Evolutionary conservation across 768 basidiomycete species (phyloP).

Genomic region (Piloderma croceum): DNA sequence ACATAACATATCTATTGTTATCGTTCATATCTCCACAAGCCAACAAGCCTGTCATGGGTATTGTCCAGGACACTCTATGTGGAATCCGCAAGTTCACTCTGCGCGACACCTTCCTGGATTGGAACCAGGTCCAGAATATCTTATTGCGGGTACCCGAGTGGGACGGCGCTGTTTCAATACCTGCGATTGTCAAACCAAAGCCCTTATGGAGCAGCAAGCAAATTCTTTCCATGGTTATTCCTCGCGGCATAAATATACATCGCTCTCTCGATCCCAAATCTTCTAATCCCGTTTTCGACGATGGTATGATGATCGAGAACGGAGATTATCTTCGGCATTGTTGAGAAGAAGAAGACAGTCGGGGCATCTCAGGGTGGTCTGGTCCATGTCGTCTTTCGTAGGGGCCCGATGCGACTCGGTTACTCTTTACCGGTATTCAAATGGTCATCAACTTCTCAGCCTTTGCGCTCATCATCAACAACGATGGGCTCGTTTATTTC

Average conservation of each 20-base stretch:
- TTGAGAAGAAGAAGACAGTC: conserved; percentile 99
- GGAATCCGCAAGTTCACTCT: conserved; percentile 97
- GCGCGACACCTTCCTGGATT: conserved; percentile 92
- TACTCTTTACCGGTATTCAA: conserved; percentile 90
- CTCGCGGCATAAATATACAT: conserved; percentile 90
- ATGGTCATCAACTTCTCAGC: conserved; percentile 96
- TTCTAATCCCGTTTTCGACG: conserved; percentile 79
- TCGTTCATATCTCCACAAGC: conserved; percentile 99
- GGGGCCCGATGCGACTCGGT: conserved; percentile 85
- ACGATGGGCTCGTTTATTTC: no score
- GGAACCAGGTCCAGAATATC: conserved; percentile 95
- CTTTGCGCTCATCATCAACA: no score
- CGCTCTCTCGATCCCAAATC: conserved; percentile 77
- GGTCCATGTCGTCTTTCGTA: conserved; percentile 96
- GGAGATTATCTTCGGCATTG: conserved; percentile 93
- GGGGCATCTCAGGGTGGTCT: conserved; percentile 93
- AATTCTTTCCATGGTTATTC: conserved; percentile 85
- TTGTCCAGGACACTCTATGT: conserved; percentile 97
- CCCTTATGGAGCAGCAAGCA: conserved; percentile 99
- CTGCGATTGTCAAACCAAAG: conserved; percentile 93
- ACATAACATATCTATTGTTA: conserved; percentile 31
- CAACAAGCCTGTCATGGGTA: conserved; percentile 99
- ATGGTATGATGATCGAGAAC: conserved; percentile 94
- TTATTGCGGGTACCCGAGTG: conserved; percentile 97
- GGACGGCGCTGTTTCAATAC: conserved; percentile 90